Base-by-base conservation (phyloP, 2,329 filamentous ascomycete genomes). In the Monosporascus cannonballus region DNA sequence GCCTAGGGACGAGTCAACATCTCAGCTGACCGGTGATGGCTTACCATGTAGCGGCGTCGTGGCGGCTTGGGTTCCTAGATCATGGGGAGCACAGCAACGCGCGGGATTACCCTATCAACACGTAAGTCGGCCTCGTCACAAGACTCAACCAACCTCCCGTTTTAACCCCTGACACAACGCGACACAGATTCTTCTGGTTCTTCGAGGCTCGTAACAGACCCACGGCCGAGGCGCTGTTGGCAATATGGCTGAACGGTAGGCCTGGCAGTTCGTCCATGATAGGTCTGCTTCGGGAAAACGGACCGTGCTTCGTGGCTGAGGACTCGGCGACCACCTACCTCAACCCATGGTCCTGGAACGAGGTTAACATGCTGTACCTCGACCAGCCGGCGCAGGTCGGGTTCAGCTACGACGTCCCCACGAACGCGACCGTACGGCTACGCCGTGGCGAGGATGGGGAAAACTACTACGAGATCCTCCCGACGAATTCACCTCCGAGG, bases 171-270 rank as follows among this genome's bases (percentile, higher is more conserved):
- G 17, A 39, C 37, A 39, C 15, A 20, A 22, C 18, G 30, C 27
- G 38, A 48, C 30, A 76, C 58, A 59, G 77, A 4, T 78, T 78
- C 65, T 78, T 78, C 60, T 78, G 74, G 75, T 77, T 76, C 54
- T 71, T 78, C 47, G 73, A 71, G 48, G 73, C 73, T 17, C 73
- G 74, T 24, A 64, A 75, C 15, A 50, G 50, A 36, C 51, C 57
- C 53, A 65, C 64, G 4, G 75, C 74, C 4, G 67, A 74, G 14
- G 66, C 66, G 49, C 39, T 18, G 11, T 62, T 77, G 53, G 63
- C 82, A 3, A 78, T 87, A 62, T 87, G 81, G 81, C 73, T 88
- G 57, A 86, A 86, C 65, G 85, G 85, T 49, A 84, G 85, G 1
- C 84, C 85, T 1, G 85, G 85, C 4, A 76, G 76, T 46, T 85